Evolutionary conservation across 2,329 filamentous ascomycete genomes (phyloP).

Genomic region (Lasiodiplodia sp.): DNA sequence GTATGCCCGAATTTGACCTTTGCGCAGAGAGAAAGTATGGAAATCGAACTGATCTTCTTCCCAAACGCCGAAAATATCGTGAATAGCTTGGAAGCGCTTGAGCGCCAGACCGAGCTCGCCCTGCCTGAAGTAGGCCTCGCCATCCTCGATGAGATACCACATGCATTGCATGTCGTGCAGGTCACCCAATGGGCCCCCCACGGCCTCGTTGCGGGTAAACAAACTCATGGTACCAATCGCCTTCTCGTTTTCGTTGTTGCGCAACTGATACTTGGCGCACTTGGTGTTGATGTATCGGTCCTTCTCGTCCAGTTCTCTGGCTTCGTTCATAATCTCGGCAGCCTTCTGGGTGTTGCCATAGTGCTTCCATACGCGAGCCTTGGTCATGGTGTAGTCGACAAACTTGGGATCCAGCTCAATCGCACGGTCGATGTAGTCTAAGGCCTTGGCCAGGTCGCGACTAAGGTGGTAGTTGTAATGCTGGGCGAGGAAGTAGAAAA

Average conservation of each 20-base stretch:
- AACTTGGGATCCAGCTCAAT: slow-evolving; percentile 80
- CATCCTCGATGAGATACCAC: slow-evolving; percentile 96
- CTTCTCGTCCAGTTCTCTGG: slow-evolving; percentile 82
- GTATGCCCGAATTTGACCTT: slow-evolving; percentile 94
- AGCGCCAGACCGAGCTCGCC: slow-evolving; percentile 84
- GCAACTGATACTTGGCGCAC: slow-evolving; percentile 93
- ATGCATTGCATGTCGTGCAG: slow-evolving; percentile 98
- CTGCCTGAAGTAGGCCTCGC: slow-evolving; percentile 84
- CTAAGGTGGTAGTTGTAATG: slow-evolving; percentile 95
- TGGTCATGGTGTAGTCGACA: slow-evolving; percentile 93
- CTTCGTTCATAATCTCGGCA: slow-evolving; percentile 85
- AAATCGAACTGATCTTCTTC: slow-evolving; percentile 99
- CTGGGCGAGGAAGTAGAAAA: slow-evolving; percentile 91
- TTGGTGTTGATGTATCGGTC: slow-evolving; percentile 99
- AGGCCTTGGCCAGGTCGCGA: slow-evolving; percentile 81
- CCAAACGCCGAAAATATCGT: slow-evolving; percentile 96
- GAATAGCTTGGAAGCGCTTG: slow-evolving; percentile 88
- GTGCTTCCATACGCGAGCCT: slow-evolving; percentile 94
- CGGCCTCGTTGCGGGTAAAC: slow-evolving; percentile 90
- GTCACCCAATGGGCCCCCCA: slow-evolving; percentile 86
- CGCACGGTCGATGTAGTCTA: slow-evolving; percentile 82
- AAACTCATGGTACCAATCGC: slow-evolving; percentile 89
- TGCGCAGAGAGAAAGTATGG: slow-evolving; percentile 95
- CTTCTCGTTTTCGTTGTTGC: slow-evolving; percentile 88
- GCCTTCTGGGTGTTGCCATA: slow-evolving; percentile 80